A percentile compares a stretch with the other conserved stretches of the same genome.
These are phyloP conservation scores for Candida ascalaphidarum DNA, from an alignment of 805 yeast species.

Conservation along the genomic window DNA sequence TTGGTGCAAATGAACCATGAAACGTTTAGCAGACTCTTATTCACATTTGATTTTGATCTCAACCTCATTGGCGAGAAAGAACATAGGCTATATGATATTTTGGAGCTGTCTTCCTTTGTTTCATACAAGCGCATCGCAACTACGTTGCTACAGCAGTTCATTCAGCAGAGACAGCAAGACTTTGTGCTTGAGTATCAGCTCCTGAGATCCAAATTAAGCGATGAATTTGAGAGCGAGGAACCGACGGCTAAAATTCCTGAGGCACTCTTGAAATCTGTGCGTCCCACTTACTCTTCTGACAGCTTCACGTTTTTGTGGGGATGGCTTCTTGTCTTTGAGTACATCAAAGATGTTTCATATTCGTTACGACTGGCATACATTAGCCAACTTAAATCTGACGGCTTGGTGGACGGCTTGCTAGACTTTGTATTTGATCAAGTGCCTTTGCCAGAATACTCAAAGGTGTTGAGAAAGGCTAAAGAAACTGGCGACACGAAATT, in stretches of 20 bases:
- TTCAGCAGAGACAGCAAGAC: slow-evolving; percentile 45
- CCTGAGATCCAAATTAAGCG: slow-evolving; percentile 26
- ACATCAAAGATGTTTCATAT: slow-evolving; percentile 58
- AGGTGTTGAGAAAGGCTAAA: slow-evolving; percentile 8
- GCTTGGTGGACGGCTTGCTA: slow-evolving; percentile 41
- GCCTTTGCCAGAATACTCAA: slow-evolving; percentile 29
- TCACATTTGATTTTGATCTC: no score
- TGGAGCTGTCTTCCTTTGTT: slow-evolving; percentile 1
- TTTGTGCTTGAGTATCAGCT: slow-evolving; percentile 56
- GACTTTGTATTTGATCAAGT: slow-evolving; percentile 47
- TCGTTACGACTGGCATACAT: slow-evolving; percentile 55
- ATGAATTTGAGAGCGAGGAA: slow-evolving; percentile 15
- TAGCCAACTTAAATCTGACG: slow-evolving; percentile 40
- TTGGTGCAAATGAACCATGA: no score
- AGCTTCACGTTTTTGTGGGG: slow-evolving; percentile 44
- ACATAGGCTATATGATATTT: no score
- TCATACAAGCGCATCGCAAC: slow-evolving; percentile 37
- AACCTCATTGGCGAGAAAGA: no score
- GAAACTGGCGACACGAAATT: neutral
- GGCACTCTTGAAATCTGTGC: slow-evolving; percentile 26
- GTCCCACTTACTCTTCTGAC: slow-evolving; percentile 20
- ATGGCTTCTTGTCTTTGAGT: slow-evolving; percentile 57
- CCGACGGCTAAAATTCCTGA: slow-evolving; percentile 30
- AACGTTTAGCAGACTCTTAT: no score
- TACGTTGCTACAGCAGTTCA: slow-evolving; percentile 27